phyloP scores from a whole-genome alignment of 306 rosid genomes.

The Spatholobus suberectus region DNA sequence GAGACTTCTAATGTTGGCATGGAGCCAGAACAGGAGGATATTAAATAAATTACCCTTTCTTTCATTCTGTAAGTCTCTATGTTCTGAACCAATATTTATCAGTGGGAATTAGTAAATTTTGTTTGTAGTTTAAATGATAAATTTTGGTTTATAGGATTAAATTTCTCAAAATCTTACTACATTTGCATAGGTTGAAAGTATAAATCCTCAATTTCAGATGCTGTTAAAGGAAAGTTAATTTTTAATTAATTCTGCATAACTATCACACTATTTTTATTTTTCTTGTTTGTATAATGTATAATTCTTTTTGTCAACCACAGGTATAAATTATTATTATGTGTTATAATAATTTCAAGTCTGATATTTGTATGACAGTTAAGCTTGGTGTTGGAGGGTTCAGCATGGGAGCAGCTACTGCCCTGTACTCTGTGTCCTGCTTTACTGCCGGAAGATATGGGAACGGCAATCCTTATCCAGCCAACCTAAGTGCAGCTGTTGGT shows the following conservation, averaged over 20 bases:
- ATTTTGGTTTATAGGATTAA: not conserved
- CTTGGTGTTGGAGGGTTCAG: conserved; percentile 99
- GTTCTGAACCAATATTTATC: not conserved
- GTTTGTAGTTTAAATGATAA: not conserved
- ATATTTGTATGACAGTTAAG: conserved; percentile 64
- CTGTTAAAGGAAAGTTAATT: not conserved
- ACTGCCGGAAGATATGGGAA: conserved; percentile 72
- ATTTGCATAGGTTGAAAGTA: conserved; percentile 2
- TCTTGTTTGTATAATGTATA: conserved; percentile 30
- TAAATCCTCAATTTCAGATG: conserved; percentile 20
- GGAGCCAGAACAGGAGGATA: not conserved
- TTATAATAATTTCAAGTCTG: conserved; percentile 27
- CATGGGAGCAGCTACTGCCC: conserved; percentile 98
- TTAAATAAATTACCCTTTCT: not conserved
- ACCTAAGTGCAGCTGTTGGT: conserved; percentile 83
- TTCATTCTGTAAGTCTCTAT: not conserved
- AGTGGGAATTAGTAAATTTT: not conserved
- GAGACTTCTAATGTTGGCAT: too few relatives aligned
- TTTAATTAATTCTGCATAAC: not conserved
- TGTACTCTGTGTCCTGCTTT: conserved; percentile 85
- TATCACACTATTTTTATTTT: conserved; percentile 18
- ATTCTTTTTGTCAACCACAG: not conserved
- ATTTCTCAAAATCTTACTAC: conserved; percentile 3
- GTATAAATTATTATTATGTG: not conserved
- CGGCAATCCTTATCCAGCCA: conserved; percentile 73